Evolutionary conservation across 768 basidiomycete genomes (phyloP), one percentile per base, ranked within the genome.

Genomic region (Hygrophorus pudorinus): DNA sequence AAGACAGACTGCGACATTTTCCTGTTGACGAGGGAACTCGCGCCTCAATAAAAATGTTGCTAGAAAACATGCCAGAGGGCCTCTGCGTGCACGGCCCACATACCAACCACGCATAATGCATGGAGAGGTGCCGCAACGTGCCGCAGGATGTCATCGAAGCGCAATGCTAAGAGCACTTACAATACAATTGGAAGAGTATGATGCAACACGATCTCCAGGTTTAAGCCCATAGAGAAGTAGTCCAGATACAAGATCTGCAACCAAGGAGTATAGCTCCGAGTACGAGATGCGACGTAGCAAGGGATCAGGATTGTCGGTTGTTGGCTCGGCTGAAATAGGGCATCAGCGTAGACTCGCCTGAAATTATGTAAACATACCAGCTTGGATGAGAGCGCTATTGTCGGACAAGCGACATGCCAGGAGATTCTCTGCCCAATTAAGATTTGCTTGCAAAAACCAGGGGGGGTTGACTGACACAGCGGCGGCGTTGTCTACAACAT

Each of bases 391-490:
- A 1, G 86, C 85, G 3, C 73, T 54, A 57, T 79, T 80, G 45
- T 70, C 62, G 21, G 65, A 57, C 31, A 75, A 73, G 48, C 79
- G 75, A 56, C 67, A 72, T 21, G 65, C 63, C 30, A 88, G 65
- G 75, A 87, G 81, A 55, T 88, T 87, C 65, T 89, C 84, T 16
- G 86, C 83, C 78, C 81, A 88, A 56, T 87, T 87, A 37, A 88
- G 60, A 27, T 60, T 66, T 3, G 85, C 78, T 41, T 75, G 71
- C 20, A 61, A 53, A 61, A 87, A 88, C 85, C 86, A 88, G 6
- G 68, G 44, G 29, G 85, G 83, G 59, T 85, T 86, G 6, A 63
- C 64, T 4, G 72, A 63, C 5, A 84, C 81, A 38, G 60, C 57
- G 7, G 76, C 72, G 18, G 57, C 31, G 28, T 60, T 63, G 56